A percentile compares a stretch with the other conserved stretches of the same genome.
Evolutionary conservation across 2,329 filamentous ascomycete genomes (phyloP).

Genomic region (Fusarium agapanthi): DNA sequence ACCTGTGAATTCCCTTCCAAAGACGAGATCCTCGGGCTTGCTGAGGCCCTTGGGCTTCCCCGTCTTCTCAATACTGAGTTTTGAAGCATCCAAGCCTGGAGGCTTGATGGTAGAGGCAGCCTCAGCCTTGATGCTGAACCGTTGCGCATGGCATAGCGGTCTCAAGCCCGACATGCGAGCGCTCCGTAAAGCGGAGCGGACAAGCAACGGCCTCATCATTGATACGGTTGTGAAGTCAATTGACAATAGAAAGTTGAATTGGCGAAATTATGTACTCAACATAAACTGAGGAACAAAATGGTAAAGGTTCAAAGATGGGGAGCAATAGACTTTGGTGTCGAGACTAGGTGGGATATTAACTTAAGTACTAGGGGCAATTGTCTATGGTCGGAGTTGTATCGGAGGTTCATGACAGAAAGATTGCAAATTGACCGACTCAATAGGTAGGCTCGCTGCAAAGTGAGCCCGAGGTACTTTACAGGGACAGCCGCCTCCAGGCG

Average conservation of each 20-base stretch:
- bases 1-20: conserved; percentile 93
- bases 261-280: background rate
- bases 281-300: background rate
- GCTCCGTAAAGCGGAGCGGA: conserved; percentile 48
- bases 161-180: conserved; percentile 51
- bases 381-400: conserved; percentile 41
- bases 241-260: background rate
- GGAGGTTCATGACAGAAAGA: conserved; percentile 31
- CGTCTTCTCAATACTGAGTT: conserved; percentile 79
- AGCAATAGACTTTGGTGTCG: background rate
- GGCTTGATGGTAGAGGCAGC: conserved; percentile 62
- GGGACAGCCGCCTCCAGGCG: conserved; percentile 42
- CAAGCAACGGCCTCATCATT: conserved; percentile 46
- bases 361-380: conserved; percentile 28
- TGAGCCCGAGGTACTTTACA: conserved; percentile 35
- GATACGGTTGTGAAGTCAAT: conserved; percentile 16
- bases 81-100: conserved; percentile 77
- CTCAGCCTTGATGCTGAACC: conserved; percentile 64
- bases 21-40: conserved; percentile 84
- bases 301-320: background rate
- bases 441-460: conserved; percentile 23
- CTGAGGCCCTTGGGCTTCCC: conserved; percentile 76
- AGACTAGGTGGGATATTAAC: conserved; percentile 18
- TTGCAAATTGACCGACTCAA: conserved; percentile 36
- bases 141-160: conserved; percentile 43